These are phyloP conservation scores for Aspergillus melleus DNA, from an alignment of 2,329 filamentous ascomycete genomes.

Conservation along the genomic window DNA sequence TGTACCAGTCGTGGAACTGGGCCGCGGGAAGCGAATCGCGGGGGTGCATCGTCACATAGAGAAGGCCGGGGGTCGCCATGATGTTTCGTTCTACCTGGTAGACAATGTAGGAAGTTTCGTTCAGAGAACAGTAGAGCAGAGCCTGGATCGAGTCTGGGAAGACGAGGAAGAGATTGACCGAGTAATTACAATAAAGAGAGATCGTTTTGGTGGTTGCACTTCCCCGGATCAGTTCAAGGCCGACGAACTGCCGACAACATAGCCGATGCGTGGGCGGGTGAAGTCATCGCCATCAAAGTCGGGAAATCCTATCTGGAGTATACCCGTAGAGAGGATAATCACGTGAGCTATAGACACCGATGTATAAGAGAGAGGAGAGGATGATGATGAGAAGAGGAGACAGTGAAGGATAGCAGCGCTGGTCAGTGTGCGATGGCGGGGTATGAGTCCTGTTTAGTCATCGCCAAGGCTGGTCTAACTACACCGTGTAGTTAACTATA, in stretches of 20 bases:
- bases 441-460: too few species aligned
- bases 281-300: constrained; percentile 4
- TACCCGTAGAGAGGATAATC: neutral
- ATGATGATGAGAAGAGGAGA: too few species aligned
- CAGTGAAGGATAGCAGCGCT: too few species aligned
- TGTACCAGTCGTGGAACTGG: constrained; percentile 90
- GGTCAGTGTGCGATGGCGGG: too few species aligned
- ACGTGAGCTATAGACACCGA: neutral
- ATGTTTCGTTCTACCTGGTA: constrained; percentile 7
- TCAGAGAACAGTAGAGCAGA: neutral
- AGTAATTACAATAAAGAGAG: neutral
- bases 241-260: constrained; percentile 7
- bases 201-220: neutral
- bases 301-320: neutral
- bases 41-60: constrained; percentile 87
- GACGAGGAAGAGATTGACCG: neutral
- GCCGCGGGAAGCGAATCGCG: constrained; percentile 62
- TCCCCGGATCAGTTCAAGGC: constrained; percentile 3
- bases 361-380: neutral
- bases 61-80: constrained; percentile 61
- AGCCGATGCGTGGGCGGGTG: constrained; percentile 2
- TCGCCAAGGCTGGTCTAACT: too few species aligned
- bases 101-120: neutral
- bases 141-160: neutral
- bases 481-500: too few species aligned